Base-by-base conservation (phyloP, 2,329 filamentous ascomycete species). In the Sclerotinia spermophila region DNA sequence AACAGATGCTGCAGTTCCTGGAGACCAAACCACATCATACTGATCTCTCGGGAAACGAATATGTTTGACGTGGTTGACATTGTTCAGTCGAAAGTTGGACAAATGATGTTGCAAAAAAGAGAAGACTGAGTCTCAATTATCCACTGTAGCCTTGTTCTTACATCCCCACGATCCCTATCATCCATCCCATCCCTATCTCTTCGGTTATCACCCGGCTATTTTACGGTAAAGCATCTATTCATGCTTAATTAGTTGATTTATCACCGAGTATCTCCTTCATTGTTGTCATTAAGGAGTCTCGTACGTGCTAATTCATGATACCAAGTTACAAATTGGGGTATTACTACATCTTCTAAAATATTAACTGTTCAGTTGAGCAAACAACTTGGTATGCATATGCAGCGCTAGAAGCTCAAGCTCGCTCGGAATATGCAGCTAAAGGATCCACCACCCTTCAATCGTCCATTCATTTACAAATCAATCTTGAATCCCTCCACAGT, bases 391-490 rank as follows among this genome's bases (percentile, higher is more conserved):
- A 53, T 65, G 55, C 45, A 53, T 66, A 40, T 66, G 48, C 35
- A 53, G 45, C 11, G 30, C 38, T 51, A 53, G 45, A 40, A 27
- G 33, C 33, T 53, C 33, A 48, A 53, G 44, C 61, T 64, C 17
- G 33, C 61, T 64, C 17, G 33, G 45, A 53, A 65, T 21, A 48
- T 42, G 64, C 67, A 62, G 58, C 33, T 17, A 51, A 59, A 38
- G 30, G n/a, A 40, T 64, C 56, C 44, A 30, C 67, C 64, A 48
- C 51, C 51, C n/a, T 30, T 58, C 51, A 27, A 62, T n/a, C 67
- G 17, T 44, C n/a, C 67, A 53, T 38, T 30, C 19, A 30, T 10
- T 69, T 53, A 75, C 8, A 67, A 53, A 74, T 40, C 58, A 74
- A 64, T 51, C 74, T 73, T 62, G 44, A 44, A 45, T n/a, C 21